phyloP scores from a whole-genome alignment of 345 rosid genomes.

The Balakata baccata region DNA sequence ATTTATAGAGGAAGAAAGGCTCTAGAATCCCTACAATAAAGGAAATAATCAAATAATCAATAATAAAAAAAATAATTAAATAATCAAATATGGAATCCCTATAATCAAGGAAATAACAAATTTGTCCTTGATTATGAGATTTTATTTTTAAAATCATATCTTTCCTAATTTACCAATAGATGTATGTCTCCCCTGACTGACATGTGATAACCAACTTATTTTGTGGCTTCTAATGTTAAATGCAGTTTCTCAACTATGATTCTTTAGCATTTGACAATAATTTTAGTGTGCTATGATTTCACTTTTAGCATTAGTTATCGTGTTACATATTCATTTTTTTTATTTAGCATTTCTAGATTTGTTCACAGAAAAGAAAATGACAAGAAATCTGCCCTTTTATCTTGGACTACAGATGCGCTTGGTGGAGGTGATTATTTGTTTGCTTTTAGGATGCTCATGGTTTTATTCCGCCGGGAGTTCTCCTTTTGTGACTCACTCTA shows the following conservation, averaged over 20 bases:
- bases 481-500: conserved; percentile 93
- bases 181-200: background rate
- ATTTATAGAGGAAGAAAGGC: too few species aligned
- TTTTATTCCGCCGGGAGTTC: conserved; percentile 89
- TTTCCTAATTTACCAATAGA: too few species aligned
- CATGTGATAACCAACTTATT: background rate
- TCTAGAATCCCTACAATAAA: too few species aligned
- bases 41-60: too few species aligned
- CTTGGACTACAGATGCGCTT: conserved; percentile 57
- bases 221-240: background rate
- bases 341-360: conserved; percentile 12
- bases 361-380: background rate
- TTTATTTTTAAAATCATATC: too few species aligned
- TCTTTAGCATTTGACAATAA: background rate
- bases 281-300: background rate
- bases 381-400: background rate
- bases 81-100: too few species aligned
- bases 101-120: too few species aligned
- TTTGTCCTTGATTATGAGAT: too few species aligned
- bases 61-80: too few species aligned
- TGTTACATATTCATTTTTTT: background rate
- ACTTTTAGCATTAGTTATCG: background rate
- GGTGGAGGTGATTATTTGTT: conserved; percentile 98
- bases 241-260: background rate
- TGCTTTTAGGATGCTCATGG: conserved; percentile 98